Evolutionary conservation across 495 filamentous ascomycete genomes (phyloP), one percentile per base, ranked within the genome.

Genomic region (Parathielavia appendiculata): DNA sequence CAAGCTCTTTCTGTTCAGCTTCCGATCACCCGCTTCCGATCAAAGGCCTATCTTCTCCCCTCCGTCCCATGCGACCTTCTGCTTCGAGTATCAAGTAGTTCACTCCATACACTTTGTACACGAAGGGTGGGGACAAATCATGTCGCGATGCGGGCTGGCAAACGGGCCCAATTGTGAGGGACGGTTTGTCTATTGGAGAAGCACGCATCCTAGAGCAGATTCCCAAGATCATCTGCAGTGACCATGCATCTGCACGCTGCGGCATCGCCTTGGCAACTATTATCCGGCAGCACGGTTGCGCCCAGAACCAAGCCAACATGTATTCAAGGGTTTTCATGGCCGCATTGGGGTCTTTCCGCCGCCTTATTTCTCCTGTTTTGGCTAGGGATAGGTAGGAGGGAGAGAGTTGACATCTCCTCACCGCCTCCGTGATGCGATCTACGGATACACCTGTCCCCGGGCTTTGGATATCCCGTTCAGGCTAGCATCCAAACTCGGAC

Each of bases 221-320:
- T 59, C 57, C 22, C n/a, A n/a, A 63, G 55, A 59, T 63, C 51
- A 22, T 19, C 51, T 52, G 56, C 59, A 61, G 36, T 4, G 13
- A 11, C 36, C 36, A 39, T 35, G 47, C 48, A 51, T 59, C 20
- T 34, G 54, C 54, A 51, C 35, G 17, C 50, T 57, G 59, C 59
- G 47, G 45, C 45, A 30, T 47, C 51, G 11, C n/a, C 51, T 51
- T 62, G 52, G 60, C 51, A 39, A 26, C 38, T 9, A n/a, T 10
- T 41, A 46, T 30, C 26, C 26, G 26, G 26, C 26, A 30, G 26
- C 26, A 30, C 2, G 26, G 26, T 30, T 30, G 26, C 26, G 26
- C 6, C 26, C 26, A 30, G 26, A 2, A 30, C 3, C 26, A 6
- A 30, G 26, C 26, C 26, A 30, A 6, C 26, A 3, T 30, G 26